phyloP scores from a whole-genome alignment of 2,329 filamentous ascomycete genomes.

The Leptographium lundbergii region DNA sequence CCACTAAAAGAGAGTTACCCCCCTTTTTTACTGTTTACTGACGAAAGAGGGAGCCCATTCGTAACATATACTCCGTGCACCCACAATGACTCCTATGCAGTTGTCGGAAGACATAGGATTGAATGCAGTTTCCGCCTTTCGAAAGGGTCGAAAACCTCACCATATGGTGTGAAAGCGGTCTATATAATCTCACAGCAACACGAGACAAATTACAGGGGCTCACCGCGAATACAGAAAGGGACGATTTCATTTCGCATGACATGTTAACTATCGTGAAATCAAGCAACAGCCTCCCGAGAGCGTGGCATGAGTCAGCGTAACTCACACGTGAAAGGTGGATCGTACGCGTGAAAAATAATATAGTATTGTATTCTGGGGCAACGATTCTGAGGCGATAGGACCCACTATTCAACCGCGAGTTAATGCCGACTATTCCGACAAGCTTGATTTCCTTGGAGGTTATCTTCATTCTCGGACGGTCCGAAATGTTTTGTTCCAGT shows the following conservation, averaged over 20 bases:
- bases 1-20: too few relatives aligned
- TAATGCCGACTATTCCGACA: neutral
- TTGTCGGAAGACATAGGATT: neutral
- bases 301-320: neutral
- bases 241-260: neutral
- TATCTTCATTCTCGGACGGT: neutral
- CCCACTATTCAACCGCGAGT: neutral
- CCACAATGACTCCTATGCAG: too few relatives aligned
- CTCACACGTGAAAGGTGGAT: neutral
- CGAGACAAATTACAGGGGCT: neutral
- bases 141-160: neutral
- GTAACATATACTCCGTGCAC: too few relatives aligned
- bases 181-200: neutral
- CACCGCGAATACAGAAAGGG: neutral
- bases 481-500: neutral
- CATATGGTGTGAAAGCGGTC: neutral
- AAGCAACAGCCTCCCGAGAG: neutral
- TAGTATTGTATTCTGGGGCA: neutral
- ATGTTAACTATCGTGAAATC: neutral
- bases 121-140: neutral
- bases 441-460: neutral
- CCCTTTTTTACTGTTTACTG: too few relatives aligned
- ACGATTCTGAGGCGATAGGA: neutral
- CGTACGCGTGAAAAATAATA: neutral
- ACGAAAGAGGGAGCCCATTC: too few relatives aligned